A percentile compares a stretch with the other conserved stretches of the same genome.
Evolutionary conservation across 805 yeast genomes (phyloP).

Genomic region (Cyberlindnera saturnus): DNA sequence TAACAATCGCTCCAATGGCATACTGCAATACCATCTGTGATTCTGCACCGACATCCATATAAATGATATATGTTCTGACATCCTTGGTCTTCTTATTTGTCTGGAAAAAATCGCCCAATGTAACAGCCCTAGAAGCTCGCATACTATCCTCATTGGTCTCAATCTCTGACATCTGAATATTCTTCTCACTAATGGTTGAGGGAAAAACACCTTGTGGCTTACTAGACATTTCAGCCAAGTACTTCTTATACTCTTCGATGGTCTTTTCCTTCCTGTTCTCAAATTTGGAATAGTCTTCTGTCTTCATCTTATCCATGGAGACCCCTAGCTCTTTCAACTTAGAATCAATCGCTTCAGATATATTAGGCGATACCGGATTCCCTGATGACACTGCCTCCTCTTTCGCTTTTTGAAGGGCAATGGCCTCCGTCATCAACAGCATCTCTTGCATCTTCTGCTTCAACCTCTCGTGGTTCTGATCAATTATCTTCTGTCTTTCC

Average conservation of each 20-base stretch:
- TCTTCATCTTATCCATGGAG: constrained; percentile 26
- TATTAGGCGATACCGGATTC: constrained; percentile 25
- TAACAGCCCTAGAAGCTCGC: constrained; percentile 61
- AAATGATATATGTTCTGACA: constrained; percentile 62
- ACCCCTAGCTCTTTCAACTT: constrained; percentile 34
- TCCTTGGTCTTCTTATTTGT: constrained; percentile 13
- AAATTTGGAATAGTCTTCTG: constrained; percentile 13
- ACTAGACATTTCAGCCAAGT: constrained; percentile 13
- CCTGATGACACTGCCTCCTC: constrained; percentile 25
- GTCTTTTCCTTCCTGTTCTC: constrained; percentile 18
- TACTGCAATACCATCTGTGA: constrained; percentile 81
- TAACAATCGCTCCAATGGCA: constrained; percentile 79
- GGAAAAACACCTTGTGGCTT: constrained; percentile 21
- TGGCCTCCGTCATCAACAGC: constrained; percentile 45
- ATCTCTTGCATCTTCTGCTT: constrained; percentile 18
- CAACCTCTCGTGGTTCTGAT: constrained; percentile 5
- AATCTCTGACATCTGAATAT: constrained; percentile 48
- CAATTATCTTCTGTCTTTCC: constrained; percentile 2
- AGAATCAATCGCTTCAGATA: constrained; percentile 24
- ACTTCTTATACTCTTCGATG: constrained; percentile 15
- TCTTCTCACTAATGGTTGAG: constrained; percentile 28
- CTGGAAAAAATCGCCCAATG: constrained; percentile 57
- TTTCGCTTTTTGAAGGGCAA: constrained; percentile 53
- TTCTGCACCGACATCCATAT: constrained; percentile 80
- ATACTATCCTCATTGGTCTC: constrained; percentile 47